Evolutionary conservation across 306 rosid species (phyloP).

Genomic region (Prunus mume): DNA sequence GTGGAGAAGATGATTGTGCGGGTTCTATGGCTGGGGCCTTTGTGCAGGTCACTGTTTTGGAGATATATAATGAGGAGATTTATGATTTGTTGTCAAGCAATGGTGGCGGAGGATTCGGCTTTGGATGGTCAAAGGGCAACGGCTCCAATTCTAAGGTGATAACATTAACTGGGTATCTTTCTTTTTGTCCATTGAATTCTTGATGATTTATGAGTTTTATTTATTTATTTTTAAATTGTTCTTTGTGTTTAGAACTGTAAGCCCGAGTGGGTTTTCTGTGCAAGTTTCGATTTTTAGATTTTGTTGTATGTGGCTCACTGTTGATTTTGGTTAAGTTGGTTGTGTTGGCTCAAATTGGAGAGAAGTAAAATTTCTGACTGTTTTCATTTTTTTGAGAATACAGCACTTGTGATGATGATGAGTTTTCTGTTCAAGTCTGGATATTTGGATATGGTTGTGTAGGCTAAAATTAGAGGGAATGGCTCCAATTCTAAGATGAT

Average conservation of each 20-base stretch:
- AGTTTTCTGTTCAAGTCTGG: no score
- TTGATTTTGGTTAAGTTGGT: background rate
- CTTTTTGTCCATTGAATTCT: background rate
- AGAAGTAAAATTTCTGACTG: background rate
- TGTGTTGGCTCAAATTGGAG: background rate
- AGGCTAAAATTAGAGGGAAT: no score
- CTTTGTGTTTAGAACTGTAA: background rate
- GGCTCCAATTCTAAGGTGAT: slow-evolving; percentile 66
- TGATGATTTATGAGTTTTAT: background rate
- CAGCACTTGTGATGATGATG: no score
- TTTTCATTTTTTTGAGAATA: no score
- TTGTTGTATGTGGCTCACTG: background rate
- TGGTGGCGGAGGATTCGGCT: slow-evolving; percentile 66
- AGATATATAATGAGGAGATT: slow-evolving; percentile 95
- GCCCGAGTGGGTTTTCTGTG: background rate
- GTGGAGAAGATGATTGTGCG: slow-evolving; percentile 36
- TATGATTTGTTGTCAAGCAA: slow-evolving; percentile 76
- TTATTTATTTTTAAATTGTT: background rate
- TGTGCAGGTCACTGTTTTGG: slow-evolving; percentile 92
- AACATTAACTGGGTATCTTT: background rate
- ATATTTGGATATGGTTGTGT: no score
- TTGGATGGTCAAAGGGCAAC: slow-evolving; percentile 86
- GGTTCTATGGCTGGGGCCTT: slow-evolving; percentile 49
- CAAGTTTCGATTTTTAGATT: background rate
- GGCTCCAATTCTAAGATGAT: no score